Percentiles rank a stretch among this genome's conserved stretches.
Evolutionary conservation across 768 basidiomycete species (phyloP).

Genomic region (Lactifluus volemus): DNA sequence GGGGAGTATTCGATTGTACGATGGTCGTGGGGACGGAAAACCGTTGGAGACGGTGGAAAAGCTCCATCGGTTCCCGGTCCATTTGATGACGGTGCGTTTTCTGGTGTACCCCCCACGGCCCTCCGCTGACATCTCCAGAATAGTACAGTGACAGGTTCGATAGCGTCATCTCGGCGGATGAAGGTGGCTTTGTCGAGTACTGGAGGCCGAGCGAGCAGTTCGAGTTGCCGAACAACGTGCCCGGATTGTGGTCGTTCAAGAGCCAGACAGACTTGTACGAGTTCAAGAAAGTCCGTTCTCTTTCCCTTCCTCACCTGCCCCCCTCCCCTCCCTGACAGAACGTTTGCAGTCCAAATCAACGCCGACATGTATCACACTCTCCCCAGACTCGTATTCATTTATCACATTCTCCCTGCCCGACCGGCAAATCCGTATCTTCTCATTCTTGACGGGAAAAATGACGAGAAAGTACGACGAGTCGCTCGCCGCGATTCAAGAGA

Average conservation of each 20-base stretch:
- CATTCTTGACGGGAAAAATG: conserved; percentile 82
- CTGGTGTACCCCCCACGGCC: neutral
- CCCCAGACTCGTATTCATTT: conserved; percentile 83
- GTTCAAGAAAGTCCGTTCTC: conserved; percentile 90
- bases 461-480: conserved; percentile 94
- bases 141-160: conserved; percentile 90
- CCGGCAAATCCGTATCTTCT: conserved; percentile 90
- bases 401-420: conserved; percentile 91
- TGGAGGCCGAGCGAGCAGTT: conserved; percentile 92
- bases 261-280: conserved; percentile 91
- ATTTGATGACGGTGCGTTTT: conserved; percentile 61
- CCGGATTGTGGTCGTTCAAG: conserved; percentile 85
- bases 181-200: conserved; percentile 92
- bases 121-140: neutral
- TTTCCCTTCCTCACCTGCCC: neutral
- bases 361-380: conserved; percentile 87
- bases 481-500: conserved; percentile 86
- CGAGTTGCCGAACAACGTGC: conserved; percentile 65
- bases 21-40: conserved; percentile 77
- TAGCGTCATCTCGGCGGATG: conserved; percentile 89
- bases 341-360: conserved; percentile 70
- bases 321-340: neutral
- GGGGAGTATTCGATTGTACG: conserved; percentile 79
- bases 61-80: conserved; percentile 83
- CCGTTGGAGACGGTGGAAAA: conserved; percentile 69